These are phyloP conservation scores for Thalassiosira mediterranea DNA, from an alignment of 352 stramenopile genomes.

Conservation along the genomic window DNA sequence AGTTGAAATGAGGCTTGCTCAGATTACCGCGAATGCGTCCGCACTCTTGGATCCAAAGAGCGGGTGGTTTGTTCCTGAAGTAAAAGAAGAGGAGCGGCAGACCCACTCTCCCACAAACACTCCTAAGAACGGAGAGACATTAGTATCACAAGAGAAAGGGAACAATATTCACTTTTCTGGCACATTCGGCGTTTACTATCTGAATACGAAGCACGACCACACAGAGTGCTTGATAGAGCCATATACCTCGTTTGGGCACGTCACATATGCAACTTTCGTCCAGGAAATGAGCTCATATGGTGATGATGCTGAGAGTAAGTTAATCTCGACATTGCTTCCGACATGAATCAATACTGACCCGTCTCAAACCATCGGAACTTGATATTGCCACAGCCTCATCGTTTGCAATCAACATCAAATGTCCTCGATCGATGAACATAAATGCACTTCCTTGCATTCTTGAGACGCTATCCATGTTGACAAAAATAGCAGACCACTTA, in stretches of 20 bases:
- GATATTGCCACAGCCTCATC: conserved; percentile 11
- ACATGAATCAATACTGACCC: too few species aligned
- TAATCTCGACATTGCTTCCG: neutral
- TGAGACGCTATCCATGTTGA: conserved; percentile 31
- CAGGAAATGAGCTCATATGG: conserved; percentile 16
- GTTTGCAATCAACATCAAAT: conserved; percentile 46
- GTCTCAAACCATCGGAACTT: too few species aligned
- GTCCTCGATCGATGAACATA: conserved; percentile 48
- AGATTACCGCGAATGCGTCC: conserved; percentile 27
- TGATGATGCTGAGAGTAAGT: conserved; percentile 2
- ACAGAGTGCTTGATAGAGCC: conserved; percentile 63
- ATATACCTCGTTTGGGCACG: conserved; percentile 51
- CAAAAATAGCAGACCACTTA: conserved; percentile 24
- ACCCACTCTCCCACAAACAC: neutral
- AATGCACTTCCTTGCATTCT: conserved; percentile 38
- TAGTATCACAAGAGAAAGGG: too few species aligned
- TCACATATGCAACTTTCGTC: conserved; percentile 42
- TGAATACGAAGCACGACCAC: conserved; percentile 67
- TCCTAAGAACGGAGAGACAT: neutral
- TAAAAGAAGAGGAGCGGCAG: neutral
- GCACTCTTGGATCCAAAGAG: conserved; percentile 37
- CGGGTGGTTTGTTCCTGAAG: conserved; percentile 31
- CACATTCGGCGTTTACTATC: conserved; percentile 42
- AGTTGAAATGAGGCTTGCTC: conserved; percentile 36
- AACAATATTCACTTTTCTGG: conserved; percentile 55